Conservation (phyloP, 2,329 filamentous ascomycete genomes). For the Diaporthe citri region DNA sequence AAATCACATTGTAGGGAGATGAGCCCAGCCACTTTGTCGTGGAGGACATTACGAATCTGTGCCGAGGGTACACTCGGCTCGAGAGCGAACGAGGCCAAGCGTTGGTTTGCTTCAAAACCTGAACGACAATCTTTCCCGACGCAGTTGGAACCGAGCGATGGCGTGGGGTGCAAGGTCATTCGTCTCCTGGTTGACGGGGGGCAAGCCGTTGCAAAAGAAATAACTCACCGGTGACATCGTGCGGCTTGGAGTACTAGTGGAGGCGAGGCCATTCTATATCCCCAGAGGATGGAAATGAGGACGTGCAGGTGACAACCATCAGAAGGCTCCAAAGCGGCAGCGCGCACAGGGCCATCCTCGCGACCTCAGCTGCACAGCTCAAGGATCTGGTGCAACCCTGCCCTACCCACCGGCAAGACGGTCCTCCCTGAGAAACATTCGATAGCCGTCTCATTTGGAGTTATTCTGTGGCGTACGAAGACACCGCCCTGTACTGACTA, state of each 20-base stretch:
- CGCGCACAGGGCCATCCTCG: constrained; percentile 35
- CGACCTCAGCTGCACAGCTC: constrained; percentile 38
- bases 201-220: constrained; percentile 38
- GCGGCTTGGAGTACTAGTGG: constrained; percentile 36
- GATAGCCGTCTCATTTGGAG: constrained; percentile 38
- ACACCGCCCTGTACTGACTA: constrained; percentile 39
- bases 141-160: constrained; percentile 18
- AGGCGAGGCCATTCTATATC: constrained; percentile 21
- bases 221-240: constrained; percentile 34
- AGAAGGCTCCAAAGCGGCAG: constrained; percentile 25
- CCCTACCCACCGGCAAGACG: constrained; percentile 37
- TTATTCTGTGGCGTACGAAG: constrained; percentile 40
- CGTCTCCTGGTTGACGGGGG: constrained; percentile 36
- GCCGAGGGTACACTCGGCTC: constrained; percentile 34
- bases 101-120: constrained; percentile 38
- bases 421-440: constrained; percentile 38
- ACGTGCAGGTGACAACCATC: constrained; percentile 24
- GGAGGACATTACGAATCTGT: constrained; percentile 32
- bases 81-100: constrained; percentile 36
- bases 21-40: constrained; percentile 28
- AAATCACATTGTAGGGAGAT: constrained; percentile 34
- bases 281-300: constrained; percentile 32
- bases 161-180: constrained; percentile 38
- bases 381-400: constrained; percentile 38
- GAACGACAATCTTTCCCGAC: constrained; percentile 25